These are phyloP conservation scores for Cajanus cajan DNA, from an alignment of 306 rosid genomes.

Conservation along the genomic window DNA sequence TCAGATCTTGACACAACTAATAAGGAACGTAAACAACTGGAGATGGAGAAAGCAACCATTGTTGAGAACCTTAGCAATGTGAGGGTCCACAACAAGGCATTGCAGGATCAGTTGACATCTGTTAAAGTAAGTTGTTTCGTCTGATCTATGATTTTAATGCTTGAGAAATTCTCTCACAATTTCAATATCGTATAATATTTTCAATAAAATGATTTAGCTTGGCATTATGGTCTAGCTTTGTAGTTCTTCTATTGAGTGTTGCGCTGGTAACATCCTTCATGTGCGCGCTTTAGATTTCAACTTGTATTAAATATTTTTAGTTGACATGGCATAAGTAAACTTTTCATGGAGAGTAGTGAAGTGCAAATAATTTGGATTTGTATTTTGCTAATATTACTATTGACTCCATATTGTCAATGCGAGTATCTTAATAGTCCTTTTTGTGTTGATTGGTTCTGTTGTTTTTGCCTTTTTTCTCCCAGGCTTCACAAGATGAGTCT, in stretches of 20 bases:
- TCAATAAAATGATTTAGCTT: background rate
- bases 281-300: background rate
- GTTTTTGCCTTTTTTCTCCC: background rate
- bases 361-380: background rate
- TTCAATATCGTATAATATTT: background rate
- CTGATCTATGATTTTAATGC: background rate
- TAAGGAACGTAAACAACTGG: slow-evolving; percentile 62
- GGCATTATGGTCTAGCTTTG: background rate
- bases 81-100: slow-evolving; percentile 80
- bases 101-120: slow-evolving; percentile 76
- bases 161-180: background rate
- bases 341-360: background rate
- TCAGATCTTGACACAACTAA: slow-evolving; percentile 62
- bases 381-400: background rate
- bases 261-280: background rate
- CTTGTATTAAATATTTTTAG: background rate
- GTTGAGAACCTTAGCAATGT: slow-evolving; percentile 75
- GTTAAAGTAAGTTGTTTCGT: slow-evolving; percentile 52
- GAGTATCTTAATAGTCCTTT: background rate
- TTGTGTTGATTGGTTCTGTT: background rate
- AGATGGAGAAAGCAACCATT: slow-evolving; percentile 77
- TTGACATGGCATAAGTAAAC: background rate
- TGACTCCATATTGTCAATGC: background rate
- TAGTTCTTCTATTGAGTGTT: background rate
- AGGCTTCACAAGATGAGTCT: slow-evolving; percentile 80